A percentile compares a stretch with the other conserved stretches of the same genome.
These are phyloP conservation scores for Xylaria sp. DNA, from an alignment of 2,329 filamentous ascomycete genomes.

Conservation along the genomic window DNA sequence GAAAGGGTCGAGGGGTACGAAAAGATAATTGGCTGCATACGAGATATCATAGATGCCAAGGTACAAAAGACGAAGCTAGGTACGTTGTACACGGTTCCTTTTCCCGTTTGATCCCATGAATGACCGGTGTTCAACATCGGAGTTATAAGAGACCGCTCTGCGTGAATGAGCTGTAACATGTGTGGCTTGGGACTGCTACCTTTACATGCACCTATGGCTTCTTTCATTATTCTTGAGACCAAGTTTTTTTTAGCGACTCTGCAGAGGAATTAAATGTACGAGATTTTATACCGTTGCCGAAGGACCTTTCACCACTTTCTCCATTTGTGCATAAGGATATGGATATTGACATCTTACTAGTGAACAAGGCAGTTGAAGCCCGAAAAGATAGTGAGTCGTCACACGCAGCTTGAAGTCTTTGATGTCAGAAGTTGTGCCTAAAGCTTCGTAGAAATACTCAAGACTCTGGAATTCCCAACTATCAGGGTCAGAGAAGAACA, in stretches of 20 bases:
- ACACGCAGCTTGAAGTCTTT: no score
- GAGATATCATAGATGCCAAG: neutral
- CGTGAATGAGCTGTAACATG: no score
- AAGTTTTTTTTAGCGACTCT: no score
- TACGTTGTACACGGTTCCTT: neutral
- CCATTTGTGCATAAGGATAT: neutral
- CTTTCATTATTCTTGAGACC: no score
- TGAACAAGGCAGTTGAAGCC: neutral
- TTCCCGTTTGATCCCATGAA: neutral
- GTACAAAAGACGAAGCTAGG: neutral
- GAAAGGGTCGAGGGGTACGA: neutral
- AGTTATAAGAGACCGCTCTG: no score
- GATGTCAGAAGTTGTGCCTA: neutral
- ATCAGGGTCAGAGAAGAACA: neutral
- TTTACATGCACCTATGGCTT: no score
- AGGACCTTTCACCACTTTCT: no score
- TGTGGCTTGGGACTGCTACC: no score
- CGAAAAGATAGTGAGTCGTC: neutral
- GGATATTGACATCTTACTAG: conserved; percentile 1
- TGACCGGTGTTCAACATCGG: no score
- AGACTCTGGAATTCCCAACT: neutral
- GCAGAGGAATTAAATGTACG: no score
- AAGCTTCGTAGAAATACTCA: neutral
- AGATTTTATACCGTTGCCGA: no score
- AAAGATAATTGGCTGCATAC: neutral